Evolutionary conservation across 106 monocot genomes (phyloP), one percentile per base, ranked within the genome.

Genomic region (Dendrobium officinale): DNA sequence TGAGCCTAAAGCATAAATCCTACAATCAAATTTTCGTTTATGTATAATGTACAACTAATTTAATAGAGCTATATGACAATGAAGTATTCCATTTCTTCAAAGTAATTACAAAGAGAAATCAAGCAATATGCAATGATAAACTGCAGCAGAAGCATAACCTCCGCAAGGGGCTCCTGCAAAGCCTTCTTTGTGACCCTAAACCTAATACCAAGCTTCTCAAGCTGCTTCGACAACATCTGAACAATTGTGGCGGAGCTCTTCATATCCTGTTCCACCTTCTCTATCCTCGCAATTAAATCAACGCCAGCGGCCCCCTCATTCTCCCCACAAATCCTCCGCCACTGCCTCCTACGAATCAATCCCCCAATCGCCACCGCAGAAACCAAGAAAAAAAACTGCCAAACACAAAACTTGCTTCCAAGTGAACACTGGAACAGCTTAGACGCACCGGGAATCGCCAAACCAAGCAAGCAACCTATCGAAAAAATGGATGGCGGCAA

Each of bases 141-240:
- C 58, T 5, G 4, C 33, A 31, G 13, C 16, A 27, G 19, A 27
- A 56, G 33, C 13, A 75, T 85, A 80, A 98, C 98, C 92, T 95
- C 92, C 33, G 88, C 51, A 74, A 98, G 92, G 11, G 98, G 95
- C 54, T 98, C 92, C 81, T 95, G 91, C 76, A 98, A 77, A n/a
- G 98, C 37, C 85, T 90, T 95, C 81, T 90, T 91, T 18, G 89
- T 89, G 41, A 98, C 86, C 76, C 98, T 85, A 85, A 98, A 95
- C 86, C 95, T 90, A 77, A 93, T 90, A 4, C 91, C 88, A 54
- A 98, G 87, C 89, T 95, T 98, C 92, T 98, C 98, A 33, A 98
- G 92, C 40, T 92, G 92, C 79, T 88, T 89, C 5, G 98, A 92
- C 42, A 98, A 87, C 51, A 87, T 83, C 15, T 87, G 70, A 79